Base-by-base conservation (phyloP, 768 basidiomycete species). In the Xerocomellus amylosporus region DNA sequence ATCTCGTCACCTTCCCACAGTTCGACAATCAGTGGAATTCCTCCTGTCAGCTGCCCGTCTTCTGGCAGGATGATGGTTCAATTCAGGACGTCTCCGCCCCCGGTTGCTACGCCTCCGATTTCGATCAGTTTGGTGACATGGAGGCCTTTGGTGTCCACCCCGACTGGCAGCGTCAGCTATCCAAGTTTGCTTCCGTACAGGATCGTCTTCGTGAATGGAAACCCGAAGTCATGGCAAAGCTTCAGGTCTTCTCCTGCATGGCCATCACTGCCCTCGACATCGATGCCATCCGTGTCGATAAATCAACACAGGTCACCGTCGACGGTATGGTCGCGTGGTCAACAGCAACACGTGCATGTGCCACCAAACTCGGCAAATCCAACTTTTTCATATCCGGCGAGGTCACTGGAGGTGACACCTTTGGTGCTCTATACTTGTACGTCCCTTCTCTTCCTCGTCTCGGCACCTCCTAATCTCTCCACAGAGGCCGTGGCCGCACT, bases 91-190 rank as follows among this genome's bases (percentile, higher is more conserved):
- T 90, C n/a, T 72, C 84, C 51, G 73, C 76, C 14, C 73, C 79
- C 46, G 93, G 93, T 19, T 97, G 94, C 70, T 75, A 86, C 58
- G 68, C 73, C 14, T 93, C 90, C 17, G 92, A 94, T 58, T 95
- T 96, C 62, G 94, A 97, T 72, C 93, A 96, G 56, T 97, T 89
- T 62, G 94, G 94, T 58, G 94, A 97, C 73, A 92, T 93, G 84
- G 94, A 97, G 71, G 94, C 94, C 58, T 96, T 96, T 67, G 94
- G 94, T 86, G 93, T 97, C 30, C 90, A 92, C 73, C 90, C 89
- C 42, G 88, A 92, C 74, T 93, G 85, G 89, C 83, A 96, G 66
- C 93, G 94, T 79, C 90, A 97, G 70, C 75, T 97, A 20, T 84
- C 92, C 61, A 97, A 97, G 67, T 96, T 96, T 71, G 93, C 94